phyloP scores from a whole-genome alignment of 345 rosid species.

The Psidium guajava region DNA sequence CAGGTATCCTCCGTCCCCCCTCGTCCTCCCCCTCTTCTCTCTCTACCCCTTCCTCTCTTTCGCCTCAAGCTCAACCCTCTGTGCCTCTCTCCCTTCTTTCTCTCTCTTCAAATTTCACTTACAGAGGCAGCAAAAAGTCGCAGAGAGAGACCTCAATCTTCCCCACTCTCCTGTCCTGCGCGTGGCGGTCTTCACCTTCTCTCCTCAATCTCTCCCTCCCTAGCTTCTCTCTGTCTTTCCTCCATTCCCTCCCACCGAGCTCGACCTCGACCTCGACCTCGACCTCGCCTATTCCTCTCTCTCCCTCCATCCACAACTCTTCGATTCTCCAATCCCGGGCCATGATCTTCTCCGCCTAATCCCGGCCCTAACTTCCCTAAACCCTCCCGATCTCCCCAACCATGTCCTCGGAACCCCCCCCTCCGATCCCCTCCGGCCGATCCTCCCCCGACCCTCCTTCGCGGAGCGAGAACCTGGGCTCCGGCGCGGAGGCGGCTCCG shows the following conservation, averaged over 20 bases:
- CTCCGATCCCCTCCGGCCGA: constrained; percentile 35
- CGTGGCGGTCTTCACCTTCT: neutral
- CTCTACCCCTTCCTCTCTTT: neutral
- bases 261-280: neutral
- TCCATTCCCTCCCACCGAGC: neutral
- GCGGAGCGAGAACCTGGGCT: constrained; percentile 8
- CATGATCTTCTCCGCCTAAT: neutral
- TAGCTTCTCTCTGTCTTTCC: neutral
- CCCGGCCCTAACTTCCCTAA: constrained; percentile 12
- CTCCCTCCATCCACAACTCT: neutral
- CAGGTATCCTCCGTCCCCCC: neutral
- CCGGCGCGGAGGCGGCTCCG: constrained; percentile 3
- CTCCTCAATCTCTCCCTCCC: neutral
- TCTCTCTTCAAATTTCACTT: neutral
- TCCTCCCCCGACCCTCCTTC: constrained; percentile 18
- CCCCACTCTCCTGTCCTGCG: neutral
- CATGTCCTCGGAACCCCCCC: constrained; percentile 45
- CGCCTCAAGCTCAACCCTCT: neutral
- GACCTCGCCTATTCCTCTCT: no score
- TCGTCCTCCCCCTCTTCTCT: neutral
- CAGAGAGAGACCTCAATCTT: neutral
- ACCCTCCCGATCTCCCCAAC: constrained; percentile 28
- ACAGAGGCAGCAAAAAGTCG: neutral
- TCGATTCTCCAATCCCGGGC: neutral
- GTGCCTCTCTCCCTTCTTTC: neutral